Conservation (phyloP, 768 basidiomycete genomes). For the Fistulinella prunicolor region DNA sequence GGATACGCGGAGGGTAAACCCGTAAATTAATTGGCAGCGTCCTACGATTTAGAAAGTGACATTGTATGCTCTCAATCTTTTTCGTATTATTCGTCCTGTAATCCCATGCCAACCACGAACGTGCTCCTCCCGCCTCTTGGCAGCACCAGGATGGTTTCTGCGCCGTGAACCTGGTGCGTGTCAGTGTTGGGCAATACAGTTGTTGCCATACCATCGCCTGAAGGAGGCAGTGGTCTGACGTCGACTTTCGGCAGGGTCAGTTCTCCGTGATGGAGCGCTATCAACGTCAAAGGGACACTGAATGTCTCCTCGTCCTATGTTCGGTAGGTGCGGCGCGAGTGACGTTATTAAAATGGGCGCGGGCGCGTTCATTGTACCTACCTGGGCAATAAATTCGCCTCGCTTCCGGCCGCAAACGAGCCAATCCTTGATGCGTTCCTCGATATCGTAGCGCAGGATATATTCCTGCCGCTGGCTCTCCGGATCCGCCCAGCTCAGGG, state of each 20-base stretch:
- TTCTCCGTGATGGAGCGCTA: constrained; percentile 83
- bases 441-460: constrained; percentile 74
- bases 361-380: constrained; percentile 32
- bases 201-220: constrained; percentile 55
- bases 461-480: constrained; percentile 44
- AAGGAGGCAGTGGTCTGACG: constrained; percentile 56
- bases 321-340: constrained; percentile 1
- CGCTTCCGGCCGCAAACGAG: constrained; percentile 85
- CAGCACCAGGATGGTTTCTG: constrained; percentile 74
- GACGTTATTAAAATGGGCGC: not conserved
- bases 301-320: constrained; percentile 60
- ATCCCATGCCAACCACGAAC: constrained; percentile 74
- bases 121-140: constrained; percentile 82
- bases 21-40: not conserved
- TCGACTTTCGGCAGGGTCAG: constrained; percentile 72
- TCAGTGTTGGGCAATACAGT: constrained; percentile 64
- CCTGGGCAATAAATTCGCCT: constrained; percentile 76
- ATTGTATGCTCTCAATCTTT: not conserved
- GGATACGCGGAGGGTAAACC: constrained; percentile 43
- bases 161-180: constrained; percentile 82
- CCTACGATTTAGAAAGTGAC: not conserved
- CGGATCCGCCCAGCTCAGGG: constrained; percentile 72
- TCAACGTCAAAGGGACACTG: constrained; percentile 66
- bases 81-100: constrained; percentile 16
- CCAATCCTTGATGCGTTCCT: constrained; percentile 83